Evolutionary conservation across 2,329 filamentous ascomycete genomes (phyloP), one percentile per base, ranked within the genome.

Genomic region (Ilyonectria destructans): DNA sequence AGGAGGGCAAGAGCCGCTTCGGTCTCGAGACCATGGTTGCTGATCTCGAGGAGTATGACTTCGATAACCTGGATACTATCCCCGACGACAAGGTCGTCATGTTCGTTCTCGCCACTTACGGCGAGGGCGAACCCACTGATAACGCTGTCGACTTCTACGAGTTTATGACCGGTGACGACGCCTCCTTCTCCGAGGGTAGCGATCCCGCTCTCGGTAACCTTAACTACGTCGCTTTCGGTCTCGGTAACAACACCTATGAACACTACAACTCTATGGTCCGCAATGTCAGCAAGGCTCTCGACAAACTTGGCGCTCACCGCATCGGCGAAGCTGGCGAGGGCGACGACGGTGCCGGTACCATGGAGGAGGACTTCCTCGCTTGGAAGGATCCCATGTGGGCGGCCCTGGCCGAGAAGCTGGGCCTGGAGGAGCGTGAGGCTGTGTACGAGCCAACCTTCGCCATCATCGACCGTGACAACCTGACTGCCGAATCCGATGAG

Each of bases 341-440:
- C 77, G 96, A 99, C 77, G 96, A 99, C 80, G 96, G 97, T 71
- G 95, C 96, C 72, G 96, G 97, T 69, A 99, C 96, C 65, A 99
- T 99, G 97, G 96, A 99, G 84, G 97, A 99, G 84, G 97, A 99
- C 78, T 99, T 98, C 82, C 85, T 99, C 77, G 94, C 96, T 73
- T 99, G 96, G 96, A 99, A 99, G 85, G 96, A 99, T 78, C 95
- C 95, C 69, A 99, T 99, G 96, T 99, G 97, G 96, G 86, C 89
- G 76, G 93, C 93, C 68, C 87, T 99, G 60, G 87, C 92, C 26
- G 89, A 93, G 72, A 91, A 93, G 79, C 94, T 99, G 92, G 90
- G 90, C 61, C 85, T 99, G 63, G 93, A 98, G 82, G 96, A 99
- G 84, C 95, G 96, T 67, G 97, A 99, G 80, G 94, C 95, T 69